Evolutionary conservation across 2,329 filamentous ascomycete genomes (phyloP).

Genomic region (Penicillium expansum): DNA sequence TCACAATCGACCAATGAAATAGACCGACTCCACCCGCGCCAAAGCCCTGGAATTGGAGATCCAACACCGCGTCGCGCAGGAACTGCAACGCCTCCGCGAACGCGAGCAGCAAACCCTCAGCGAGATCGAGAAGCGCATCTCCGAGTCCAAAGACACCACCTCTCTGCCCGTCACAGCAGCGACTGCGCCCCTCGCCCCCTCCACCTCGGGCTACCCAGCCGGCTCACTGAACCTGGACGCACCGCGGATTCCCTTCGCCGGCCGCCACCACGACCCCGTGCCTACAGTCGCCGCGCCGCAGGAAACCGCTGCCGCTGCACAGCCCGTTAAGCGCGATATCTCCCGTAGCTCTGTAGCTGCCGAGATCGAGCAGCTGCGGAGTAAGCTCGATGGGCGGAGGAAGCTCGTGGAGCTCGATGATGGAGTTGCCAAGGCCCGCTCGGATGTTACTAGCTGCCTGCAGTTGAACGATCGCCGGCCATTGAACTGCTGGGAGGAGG

Average conservation of each 20-base stretch:
- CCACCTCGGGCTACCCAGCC: conserved; percentile 22
- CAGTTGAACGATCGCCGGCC: conserved; percentile 80
- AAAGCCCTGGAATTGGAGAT: conserved; percentile 82
- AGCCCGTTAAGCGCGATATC: conserved; percentile 43
- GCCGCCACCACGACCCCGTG: conserved; percentile 34
- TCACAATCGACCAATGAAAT: conserved; percentile 1
- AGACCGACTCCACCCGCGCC: conserved; percentile 87
- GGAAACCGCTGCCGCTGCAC: conserved; percentile 18
- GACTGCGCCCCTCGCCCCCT: conserved; percentile 23
- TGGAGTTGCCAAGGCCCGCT: conserved; percentile 69
- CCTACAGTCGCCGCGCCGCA: conserved; percentile 15
- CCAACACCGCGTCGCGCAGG: conserved; percentile 78
- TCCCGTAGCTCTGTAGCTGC: conserved; percentile 54
- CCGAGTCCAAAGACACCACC: conserved; percentile 35
- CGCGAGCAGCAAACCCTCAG: conserved; percentile 68
- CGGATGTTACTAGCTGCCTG: conserved; percentile 75
- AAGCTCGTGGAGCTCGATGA: conserved; percentile 64
- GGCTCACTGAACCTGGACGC: conserved; percentile 41
- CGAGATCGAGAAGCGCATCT: conserved; percentile 63
- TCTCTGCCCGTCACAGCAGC: conserved; percentile 27
- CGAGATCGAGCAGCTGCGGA: conserved; percentile 57
- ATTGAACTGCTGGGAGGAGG: conserved; percentile 91
- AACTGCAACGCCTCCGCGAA: conserved; percentile 76
- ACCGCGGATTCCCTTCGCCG: conserved; percentile 44
- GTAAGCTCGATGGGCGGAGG: conserved; percentile 61